Evolutionary conservation across 805 yeast genomes (phyloP).

Genomic region (Kodamaea sagamina): DNA sequence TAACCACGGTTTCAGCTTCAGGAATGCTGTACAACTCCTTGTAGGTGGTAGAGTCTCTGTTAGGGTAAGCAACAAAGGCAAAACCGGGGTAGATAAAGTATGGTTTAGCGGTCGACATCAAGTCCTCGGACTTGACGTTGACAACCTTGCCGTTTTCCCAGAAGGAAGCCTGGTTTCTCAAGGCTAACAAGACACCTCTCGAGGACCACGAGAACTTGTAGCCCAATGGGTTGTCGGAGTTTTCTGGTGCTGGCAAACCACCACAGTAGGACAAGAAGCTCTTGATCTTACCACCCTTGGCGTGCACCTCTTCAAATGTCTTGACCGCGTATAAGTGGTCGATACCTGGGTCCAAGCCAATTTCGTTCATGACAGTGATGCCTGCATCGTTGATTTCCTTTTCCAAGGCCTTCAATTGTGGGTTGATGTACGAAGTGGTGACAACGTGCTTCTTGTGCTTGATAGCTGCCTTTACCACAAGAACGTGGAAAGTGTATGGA

Average conservation of each 20-base stretch:
- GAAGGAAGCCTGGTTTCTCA: slow-evolving; percentile 90
- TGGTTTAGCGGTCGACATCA: slow-evolving; percentile 94
- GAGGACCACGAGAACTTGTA: slow-evolving; percentile 99
- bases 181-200: slow-evolving; percentile 93
- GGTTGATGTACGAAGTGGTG: slow-evolving; percentile 96
- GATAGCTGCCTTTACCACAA: slow-evolving; percentile 92
- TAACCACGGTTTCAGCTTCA: slow-evolving; percentile 93
- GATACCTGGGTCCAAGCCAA: slow-evolving; percentile 98
- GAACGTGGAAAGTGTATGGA: slow-evolving; percentile 93
- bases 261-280: slow-evolving; percentile 97
- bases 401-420: slow-evolving; percentile 85
- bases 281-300: slow-evolving; percentile 85
- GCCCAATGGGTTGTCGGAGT: slow-evolving; percentile 96
- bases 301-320: slow-evolving; percentile 96
- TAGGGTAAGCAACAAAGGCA: slow-evolving; percentile 93
- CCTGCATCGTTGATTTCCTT: slow-evolving; percentile 90
- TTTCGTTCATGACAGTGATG: slow-evolving; percentile 96
- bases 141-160: slow-evolving; percentile 84
- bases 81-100: slow-evolving; percentile 95
- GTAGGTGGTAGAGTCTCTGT: slow-evolving; percentile 95
- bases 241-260: slow-evolving; percentile 97
- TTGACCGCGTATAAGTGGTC: slow-evolving; percentile 98
- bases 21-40: slow-evolving; percentile 91
- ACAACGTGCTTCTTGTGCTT: slow-evolving; percentile 81
- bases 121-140: slow-evolving; percentile 79